Percentiles rank a stretch among this genome's conserved stretches.
Evolutionary conservation across 352 stramenopile species (phyloP).

Genomic region (Globisporangium irregulare): DNA sequence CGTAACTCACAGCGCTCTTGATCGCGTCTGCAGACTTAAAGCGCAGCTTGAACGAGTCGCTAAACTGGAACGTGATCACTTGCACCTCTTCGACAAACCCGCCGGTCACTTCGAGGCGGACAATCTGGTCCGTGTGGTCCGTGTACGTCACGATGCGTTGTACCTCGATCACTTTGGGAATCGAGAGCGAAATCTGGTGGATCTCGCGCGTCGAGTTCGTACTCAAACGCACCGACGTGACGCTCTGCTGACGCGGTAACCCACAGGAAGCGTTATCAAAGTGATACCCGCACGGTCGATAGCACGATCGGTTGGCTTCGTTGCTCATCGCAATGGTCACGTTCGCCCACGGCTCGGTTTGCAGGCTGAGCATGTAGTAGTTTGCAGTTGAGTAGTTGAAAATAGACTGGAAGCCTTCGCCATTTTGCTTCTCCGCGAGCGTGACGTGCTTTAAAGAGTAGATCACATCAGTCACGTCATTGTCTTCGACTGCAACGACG

Average conservation of each 20-base stretch:
- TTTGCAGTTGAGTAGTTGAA: constrained; percentile 23
- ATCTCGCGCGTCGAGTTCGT: constrained; percentile 66
- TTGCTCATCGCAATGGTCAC: constrained; percentile 81
- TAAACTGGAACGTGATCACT: constrained; percentile 47
- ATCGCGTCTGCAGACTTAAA: constrained; percentile 36
- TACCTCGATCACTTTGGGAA: constrained; percentile 57
- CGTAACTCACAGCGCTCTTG: constrained; percentile 31
- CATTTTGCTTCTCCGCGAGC: constrained; percentile 35
- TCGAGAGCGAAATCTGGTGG: constrained; percentile 46
- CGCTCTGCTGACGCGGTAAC: constrained; percentile 64
- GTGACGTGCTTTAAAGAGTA: constrained; percentile 46
- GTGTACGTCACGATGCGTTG: constrained; percentile 59
- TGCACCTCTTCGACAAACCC: constrained; percentile 49
- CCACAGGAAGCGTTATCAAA: constrained; percentile 52
- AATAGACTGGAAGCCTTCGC: background rate
- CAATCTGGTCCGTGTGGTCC: constrained; percentile 58
- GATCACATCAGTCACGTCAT: constrained; percentile 43
- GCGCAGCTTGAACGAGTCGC: constrained; percentile 40
- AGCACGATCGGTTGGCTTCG: constrained; percentile 55
- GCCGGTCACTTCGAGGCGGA: constrained; percentile 35
- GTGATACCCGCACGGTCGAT: constrained; percentile 66
- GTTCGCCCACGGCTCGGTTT: constrained; percentile 64
- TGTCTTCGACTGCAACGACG: constrained; percentile 65
- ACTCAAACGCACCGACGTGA: constrained; percentile 45
- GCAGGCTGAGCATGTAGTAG: constrained; percentile 48